Base-by-base conservation (phyloP, 2,329 filamentous ascomycete genomes). In the Penicillium sclerotiorum region DNA sequence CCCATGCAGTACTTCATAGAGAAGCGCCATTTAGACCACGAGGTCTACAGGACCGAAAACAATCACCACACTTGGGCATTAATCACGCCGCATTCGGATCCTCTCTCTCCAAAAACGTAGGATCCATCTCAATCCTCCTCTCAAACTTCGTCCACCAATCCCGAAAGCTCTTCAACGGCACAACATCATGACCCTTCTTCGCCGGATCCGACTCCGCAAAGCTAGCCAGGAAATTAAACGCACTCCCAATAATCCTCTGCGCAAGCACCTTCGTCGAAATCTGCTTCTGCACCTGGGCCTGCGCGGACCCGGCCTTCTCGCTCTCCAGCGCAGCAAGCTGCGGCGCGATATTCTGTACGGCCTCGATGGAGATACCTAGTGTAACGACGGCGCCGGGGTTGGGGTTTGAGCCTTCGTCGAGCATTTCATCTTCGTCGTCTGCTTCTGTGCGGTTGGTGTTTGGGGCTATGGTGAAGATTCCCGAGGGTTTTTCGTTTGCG, bases 121-220 rank as follows among this genome's bases (percentile, higher is more conserved):
- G 93, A 74, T 99, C 94, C 57, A 83, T 80, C 62, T 92, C 87
- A 32, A 99, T 82, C 66, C 86, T 87, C 53, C 84, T 83, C 76
- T 99, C 93, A 74, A 99, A 99, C 73, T 96, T 97, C 53, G 80
- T 82, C 94, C 95, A 99, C 94, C 95, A 99, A 50, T 95, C 90
- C 73, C 95, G 88, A 69, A 99, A 99, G 5, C 89, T 90, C 73
- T 89, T 94, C 57, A 99, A 73, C n/a, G 94, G 92, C 20, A 99
- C 89, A 11, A 95, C 88, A 69, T 97, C 93, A 38, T 88, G 82
- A 0, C 88, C 88, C 2, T 77, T 80, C 18, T 60, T 58, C 21
- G 76, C 74, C 0, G 66, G 65, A 59, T 73, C 77, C 49, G 81
- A 80, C 30, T 84, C 83, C 52, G 87, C 89, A 77, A 95, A 97